Evolutionary conservation across 2,329 filamentous ascomycete species (phyloP), one percentile per base, ranked within the genome.

Genomic region (Achaetomium macrosporum): DNA sequence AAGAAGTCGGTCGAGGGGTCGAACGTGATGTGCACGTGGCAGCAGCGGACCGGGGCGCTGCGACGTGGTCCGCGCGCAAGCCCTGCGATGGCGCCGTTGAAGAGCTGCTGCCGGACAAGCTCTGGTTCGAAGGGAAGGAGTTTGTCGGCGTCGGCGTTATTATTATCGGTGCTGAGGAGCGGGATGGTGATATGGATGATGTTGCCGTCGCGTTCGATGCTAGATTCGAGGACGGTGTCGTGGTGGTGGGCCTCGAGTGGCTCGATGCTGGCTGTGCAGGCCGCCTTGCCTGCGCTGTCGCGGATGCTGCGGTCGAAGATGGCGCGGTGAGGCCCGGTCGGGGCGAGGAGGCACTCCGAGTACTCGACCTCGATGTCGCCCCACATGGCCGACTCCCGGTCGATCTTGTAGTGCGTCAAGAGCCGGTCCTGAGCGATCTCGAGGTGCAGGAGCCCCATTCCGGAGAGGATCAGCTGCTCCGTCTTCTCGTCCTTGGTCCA

Each of bases 351-450:
- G 44, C 84, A 86, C 71, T 99, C 93, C 50, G 95, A 86, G 70
- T 97, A 99, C 60, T 95, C 90, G 55, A 99, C 96, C 63, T 96
- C 88, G 57, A 99, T 95, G 49, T 84, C 85, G 12, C 92, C 91
- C 75, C 96, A 96, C 31, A 63, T 51, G 53, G 59, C 61, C 5
- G 57, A 57, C 73, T 84, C 57, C 76, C 90, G 78, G 82, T 96
- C 68, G 76, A 78, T 90, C 67, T 93, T 95, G 71, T 96, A 85
- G 64, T 95, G 90, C 48, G 89, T 88, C 59, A 93, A 83, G 10
- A 99, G 81, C 41, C 91, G 82, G 68, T 97, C 89, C 46, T 90
- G 77, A 0, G 92, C 91, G 45, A 99, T 93, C 63, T 99, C 93
- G 1, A 99, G 77, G 69, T 99, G 93, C 29, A 99, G 79, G 63